These are phyloP conservation scores for Apiospora arundinis DNA, from an alignment of 2,329 filamentous ascomycete species.

Conservation along the genomic window DNA sequence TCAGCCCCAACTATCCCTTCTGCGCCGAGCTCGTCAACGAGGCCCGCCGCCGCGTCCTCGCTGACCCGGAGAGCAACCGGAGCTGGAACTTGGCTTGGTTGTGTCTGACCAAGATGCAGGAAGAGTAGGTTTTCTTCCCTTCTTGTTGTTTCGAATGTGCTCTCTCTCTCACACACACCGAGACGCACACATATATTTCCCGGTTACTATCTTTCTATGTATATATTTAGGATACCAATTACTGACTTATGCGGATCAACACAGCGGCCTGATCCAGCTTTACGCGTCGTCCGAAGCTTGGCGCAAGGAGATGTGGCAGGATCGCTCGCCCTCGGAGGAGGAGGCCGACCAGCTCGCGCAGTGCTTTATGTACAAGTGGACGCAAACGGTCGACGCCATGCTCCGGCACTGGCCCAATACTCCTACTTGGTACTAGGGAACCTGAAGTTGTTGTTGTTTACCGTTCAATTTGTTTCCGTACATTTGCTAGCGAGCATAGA, in stretches of 20 bases:
- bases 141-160: no score
- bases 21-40: conserved; percentile 69
- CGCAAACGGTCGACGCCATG: conserved; percentile 67
- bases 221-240: no score
- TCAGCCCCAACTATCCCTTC: conserved; percentile 73
- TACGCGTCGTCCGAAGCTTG: conserved; percentile 68
- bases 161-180: no score
- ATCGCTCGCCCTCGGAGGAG: conserved; percentile 58
- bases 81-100: conserved; percentile 83
- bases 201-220: no score
- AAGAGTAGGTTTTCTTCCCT: no score
- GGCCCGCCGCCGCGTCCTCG: conserved; percentile 67
- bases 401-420: conserved; percentile 70
- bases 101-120: conserved; percentile 68
- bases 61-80: conserved; percentile 68
- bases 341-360: conserved; percentile 64
- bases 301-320: conserved; percentile 74
- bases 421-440: conserved; percentile 58
- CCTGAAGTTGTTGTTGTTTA: not conserved
- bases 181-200: no score
- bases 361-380: conserved; percentile 73
- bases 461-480: no score
- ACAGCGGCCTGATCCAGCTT: conserved; percentile 56
- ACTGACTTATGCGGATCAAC: no score
- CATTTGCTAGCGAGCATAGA: not conserved